These are phyloP conservation scores for Saccharum spontaneum DNA, from an alignment of 176 grass and related monocot species.

Conservation along the genomic window DNA sequence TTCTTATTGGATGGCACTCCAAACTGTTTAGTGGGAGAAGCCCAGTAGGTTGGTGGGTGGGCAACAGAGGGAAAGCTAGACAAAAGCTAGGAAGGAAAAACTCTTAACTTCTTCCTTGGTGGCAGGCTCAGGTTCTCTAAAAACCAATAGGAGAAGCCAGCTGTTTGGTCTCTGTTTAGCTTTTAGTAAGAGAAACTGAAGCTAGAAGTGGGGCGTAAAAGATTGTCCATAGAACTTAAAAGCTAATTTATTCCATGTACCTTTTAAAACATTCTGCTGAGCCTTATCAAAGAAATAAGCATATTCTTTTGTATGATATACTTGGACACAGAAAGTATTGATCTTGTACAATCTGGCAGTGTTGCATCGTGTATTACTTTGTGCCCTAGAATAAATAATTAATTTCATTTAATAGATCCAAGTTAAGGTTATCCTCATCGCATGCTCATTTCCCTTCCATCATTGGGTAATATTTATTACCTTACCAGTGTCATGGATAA, in stretches of 20 bases:
- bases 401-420: not conserved
- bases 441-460: constrained; percentile 13
- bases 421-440: constrained; percentile 23
- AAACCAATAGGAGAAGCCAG: constrained; percentile 4
- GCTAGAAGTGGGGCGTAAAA: constrained; percentile 4
- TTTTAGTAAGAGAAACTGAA: constrained; percentile 18
- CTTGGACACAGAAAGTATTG: constrained; percentile 27
- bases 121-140: not conserved
- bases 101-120: not conserved
- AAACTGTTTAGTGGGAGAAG: constrained; percentile 9
- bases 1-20: not conserved
- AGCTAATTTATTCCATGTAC: not conserved
- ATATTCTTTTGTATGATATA: constrained; percentile 3
- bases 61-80: not conserved
- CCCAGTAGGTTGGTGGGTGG: not conserved
- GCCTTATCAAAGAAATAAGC: not conserved
- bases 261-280: not conserved
- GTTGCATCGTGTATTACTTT: not conserved
- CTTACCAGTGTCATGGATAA: constrained; percentile 87
- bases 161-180: constrained; percentile 1
- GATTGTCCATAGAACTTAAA: not conserved
- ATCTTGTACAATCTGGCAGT: not conserved
- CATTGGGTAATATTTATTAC: constrained; percentile 32
- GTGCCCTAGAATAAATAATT: constrained; percentile 1
- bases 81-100: constrained; percentile 15